phyloP scores from a whole-genome alignment of 2,329 filamentous ascomycete genomes.

The Colletotrichum neosansevieriae region DNA sequence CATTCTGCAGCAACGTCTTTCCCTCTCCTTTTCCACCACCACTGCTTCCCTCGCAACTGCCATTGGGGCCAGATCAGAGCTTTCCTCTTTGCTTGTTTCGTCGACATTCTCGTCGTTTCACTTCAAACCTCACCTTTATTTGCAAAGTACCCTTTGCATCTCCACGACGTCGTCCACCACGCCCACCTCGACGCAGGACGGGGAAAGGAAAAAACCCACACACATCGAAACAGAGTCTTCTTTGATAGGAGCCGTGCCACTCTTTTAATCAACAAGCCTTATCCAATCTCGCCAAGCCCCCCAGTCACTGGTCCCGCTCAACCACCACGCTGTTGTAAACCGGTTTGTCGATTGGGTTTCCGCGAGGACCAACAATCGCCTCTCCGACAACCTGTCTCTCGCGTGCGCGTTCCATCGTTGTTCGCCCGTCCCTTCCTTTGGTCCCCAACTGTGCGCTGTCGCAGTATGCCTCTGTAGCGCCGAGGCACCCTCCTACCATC shows the following conservation, averaged over 20 bases:
- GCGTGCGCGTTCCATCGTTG: conserved; percentile 5
- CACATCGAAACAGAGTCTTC: conserved; percentile 42
- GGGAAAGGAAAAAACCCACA: conserved; percentile 34
- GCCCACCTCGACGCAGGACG: conserved; percentile 14
- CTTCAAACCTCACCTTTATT: conserved; percentile 14
- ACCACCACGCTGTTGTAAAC: conserved; percentile 24
- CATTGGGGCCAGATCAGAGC: neutral
- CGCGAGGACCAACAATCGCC: conserved; percentile 7
- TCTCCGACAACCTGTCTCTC: conserved; percentile 9
- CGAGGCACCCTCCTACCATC: conserved; percentile 19
- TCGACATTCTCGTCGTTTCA: conserved; percentile 26
- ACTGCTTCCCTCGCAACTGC: conserved; percentile 1
- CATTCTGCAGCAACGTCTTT: conserved; percentile 11
- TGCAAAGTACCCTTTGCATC: neutral
- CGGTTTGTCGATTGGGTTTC: conserved; percentile 31
- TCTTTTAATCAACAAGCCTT: conserved; percentile 44
- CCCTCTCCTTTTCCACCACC: conserved; percentile 7
- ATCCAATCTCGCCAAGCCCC: conserved; percentile 37
- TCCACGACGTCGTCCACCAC: neutral
- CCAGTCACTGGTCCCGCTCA: conserved; percentile 23
- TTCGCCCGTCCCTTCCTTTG: conserved; percentile 28
- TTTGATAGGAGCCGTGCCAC: conserved; percentile 53
- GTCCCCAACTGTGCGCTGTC: conserved; percentile 2
- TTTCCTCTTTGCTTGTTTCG: conserved; percentile 2
- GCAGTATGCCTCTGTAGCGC: conserved; percentile 38